A percentile compares a stretch with the other conserved stretches of the same genome.
Conservation (phyloP, 495 filamentous ascomycete species). For the Penicillium diatomitis region DNA sequence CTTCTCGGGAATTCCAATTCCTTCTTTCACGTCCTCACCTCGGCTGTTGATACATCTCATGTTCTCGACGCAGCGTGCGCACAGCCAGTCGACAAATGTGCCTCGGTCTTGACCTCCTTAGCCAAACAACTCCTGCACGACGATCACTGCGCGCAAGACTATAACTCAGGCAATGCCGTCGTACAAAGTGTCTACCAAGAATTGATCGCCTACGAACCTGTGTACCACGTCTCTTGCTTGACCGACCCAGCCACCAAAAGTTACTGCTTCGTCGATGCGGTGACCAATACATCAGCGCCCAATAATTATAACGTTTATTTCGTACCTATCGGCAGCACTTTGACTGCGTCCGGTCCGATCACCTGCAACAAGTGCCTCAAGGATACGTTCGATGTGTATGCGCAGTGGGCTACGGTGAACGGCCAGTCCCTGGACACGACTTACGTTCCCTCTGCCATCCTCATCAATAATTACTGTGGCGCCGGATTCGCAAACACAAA, state of each 20-base stretch:
- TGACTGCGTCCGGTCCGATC: constrained; percentile 51
- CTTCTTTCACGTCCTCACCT: constrained; percentile 68
- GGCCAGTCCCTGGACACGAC: constrained; percentile 46
- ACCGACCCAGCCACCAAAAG: constrained; percentile 35
- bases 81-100: constrained; percentile 51
- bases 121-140: constrained; percentile 48
- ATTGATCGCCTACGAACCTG: constrained; percentile 59
- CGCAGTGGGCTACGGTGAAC: constrained; percentile 48
- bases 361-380: constrained; percentile 61
- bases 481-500: constrained; percentile 51
- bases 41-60: constrained; percentile 53
- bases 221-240: constrained; percentile 75
- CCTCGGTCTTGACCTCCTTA: constrained; percentile 45
- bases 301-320: constrained; percentile 73
- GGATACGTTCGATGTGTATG: constrained; percentile 62
- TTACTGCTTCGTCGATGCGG: constrained; percentile 71
- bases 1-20: constrained; percentile 62
- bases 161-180: constrained; percentile 50
- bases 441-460: constrained; percentile 54
- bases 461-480: constrained; percentile 59
- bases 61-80: constrained; percentile 65
- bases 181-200: constrained; percentile 67
- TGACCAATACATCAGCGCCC: constrained; percentile 60
- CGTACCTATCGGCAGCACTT: constrained; percentile 63
- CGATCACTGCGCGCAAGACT: constrained; percentile 64